These are phyloP conservation scores for Fusarium sp. DNA, from an alignment of 2,329 filamentous ascomycete genomes.

Conservation along the genomic window DNA sequence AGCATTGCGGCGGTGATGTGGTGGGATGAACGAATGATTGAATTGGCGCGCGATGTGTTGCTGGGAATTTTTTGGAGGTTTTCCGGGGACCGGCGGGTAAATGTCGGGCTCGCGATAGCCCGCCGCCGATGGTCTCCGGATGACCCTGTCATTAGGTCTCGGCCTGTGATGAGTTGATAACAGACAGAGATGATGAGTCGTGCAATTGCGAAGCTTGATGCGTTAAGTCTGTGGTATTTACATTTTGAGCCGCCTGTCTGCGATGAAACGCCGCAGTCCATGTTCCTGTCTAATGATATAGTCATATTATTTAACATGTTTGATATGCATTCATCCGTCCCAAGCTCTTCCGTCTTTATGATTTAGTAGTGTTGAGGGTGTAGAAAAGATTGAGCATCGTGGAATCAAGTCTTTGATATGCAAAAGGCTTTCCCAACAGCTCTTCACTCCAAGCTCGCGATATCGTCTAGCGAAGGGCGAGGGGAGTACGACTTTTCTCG, in stretches of 20 bases:
- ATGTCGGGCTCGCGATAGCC: conserved; percentile 51
- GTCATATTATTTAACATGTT: conserved; percentile 44
- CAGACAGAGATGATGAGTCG: conserved; percentile 7
- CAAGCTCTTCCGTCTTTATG: conserved; percentile 20
- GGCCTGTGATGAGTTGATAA: conserved; percentile 25
- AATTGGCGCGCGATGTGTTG: conserved; percentile 35
- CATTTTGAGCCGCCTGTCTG: conserved; percentile 36
- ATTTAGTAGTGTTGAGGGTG: conserved; percentile 1
- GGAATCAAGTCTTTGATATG: not conserved
- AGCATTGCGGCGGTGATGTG: conserved; percentile 58
- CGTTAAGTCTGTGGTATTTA: conserved; percentile 41
- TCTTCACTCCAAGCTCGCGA: conserved; percentile 76
- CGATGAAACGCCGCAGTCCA: conserved; percentile 31
- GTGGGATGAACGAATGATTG: conserved; percentile 31
- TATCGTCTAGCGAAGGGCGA: conserved; percentile 73
- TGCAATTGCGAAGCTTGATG: conserved; percentile 9
- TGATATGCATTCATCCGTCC: conserved; percentile 37
- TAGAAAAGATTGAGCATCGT: not conserved
- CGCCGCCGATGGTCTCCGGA: conserved; percentile 26
- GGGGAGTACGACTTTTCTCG: conserved; percentile 73
- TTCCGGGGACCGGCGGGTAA: conserved; percentile 53
- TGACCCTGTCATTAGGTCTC: conserved; percentile 26
- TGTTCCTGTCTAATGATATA: conserved; percentile 47
- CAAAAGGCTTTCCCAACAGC: not conserved
- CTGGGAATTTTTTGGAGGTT: conserved; percentile 50